These are phyloP conservation scores for Sphaerobolus stellatus DNA, from an alignment of 1,284 basidiomycete species.

Conservation along the genomic window DNA sequence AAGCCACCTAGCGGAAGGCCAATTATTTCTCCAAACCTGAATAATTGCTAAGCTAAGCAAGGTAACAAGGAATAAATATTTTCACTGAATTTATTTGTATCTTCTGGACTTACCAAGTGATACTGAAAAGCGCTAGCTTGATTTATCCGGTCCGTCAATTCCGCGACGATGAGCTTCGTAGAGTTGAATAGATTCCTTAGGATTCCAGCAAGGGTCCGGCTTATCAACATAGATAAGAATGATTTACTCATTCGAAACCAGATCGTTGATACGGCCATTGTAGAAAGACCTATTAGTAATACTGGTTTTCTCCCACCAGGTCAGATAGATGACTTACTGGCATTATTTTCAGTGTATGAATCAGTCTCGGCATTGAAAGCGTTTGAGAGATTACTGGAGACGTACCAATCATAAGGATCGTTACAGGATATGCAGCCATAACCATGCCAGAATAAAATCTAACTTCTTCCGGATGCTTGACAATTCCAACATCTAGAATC, in stretches of 20 bases:
- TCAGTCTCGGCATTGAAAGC: no score
- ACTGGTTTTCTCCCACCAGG: conserved; percentile 14
- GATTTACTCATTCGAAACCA: conserved; percentile 13
- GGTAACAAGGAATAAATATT: no score
- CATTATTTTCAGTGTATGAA: no score
- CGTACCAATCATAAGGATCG: conserved; percentile 19
- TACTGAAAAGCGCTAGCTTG: conserved; percentile 6
- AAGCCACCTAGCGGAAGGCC: conserved; percentile 15
- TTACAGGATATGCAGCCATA: conserved; percentile 19
- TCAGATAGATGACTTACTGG: conserved; percentile 6
- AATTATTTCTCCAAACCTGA: conserved; percentile 12
- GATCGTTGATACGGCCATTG: conserved; percentile 4
- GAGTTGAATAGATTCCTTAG: conserved; percentile 1
- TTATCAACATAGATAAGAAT: conserved; percentile 10
- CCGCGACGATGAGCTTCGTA: conserved; percentile 4
- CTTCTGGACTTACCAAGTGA: no score
- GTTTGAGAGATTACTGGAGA: no score
- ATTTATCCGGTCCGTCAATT: conserved; percentile 9
- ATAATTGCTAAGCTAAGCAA: conserved; percentile 12
- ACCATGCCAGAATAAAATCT: conserved; percentile 24
- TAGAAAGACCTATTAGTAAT: conserved; percentile 3
- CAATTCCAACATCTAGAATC: conserved; percentile 25
- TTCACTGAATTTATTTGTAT: no score
- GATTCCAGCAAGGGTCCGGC: conserved; percentile 6
- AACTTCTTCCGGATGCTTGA: conserved; percentile 22